Percentiles rank a stretch among this genome's conserved stretches.
Evolutionary conservation across 1,284 basidiomycete genomes (phyloP).

Genomic region (Cutaneotrichosporon sp.): DNA sequence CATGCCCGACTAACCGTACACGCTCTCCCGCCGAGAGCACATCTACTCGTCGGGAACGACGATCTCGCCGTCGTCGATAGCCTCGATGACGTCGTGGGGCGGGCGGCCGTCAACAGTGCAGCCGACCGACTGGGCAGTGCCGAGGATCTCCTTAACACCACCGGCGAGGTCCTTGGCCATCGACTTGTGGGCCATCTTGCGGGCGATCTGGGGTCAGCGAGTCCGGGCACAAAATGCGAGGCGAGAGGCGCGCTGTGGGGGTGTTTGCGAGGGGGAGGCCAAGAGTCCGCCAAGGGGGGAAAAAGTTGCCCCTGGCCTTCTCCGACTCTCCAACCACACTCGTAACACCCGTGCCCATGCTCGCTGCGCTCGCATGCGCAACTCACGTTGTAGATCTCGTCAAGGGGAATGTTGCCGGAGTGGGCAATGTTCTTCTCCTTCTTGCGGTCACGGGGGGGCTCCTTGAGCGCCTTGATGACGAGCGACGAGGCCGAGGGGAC

Average conservation of each 20-base stretch:
- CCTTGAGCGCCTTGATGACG: slow-evolving; percentile 98
- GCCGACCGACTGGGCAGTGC: slow-evolving; percentile 88
- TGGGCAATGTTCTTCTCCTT: slow-evolving; percentile 99
- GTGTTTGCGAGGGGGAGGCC: too few relatives aligned
- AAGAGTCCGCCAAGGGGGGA: not conserved
- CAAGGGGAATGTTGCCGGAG: slow-evolving; percentile 89
- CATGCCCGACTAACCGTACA: slow-evolving; percentile 33
- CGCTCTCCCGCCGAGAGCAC: slow-evolving; percentile 6
- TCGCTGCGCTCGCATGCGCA: not conserved
- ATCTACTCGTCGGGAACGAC: slow-evolving; percentile 91
- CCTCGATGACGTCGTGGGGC: slow-evolving; percentile 94
- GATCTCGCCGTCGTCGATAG: slow-evolving; percentile 91
- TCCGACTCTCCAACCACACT: too few relatives aligned
- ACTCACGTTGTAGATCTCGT: slow-evolving; percentile 84
- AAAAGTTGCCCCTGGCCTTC: not conserved
- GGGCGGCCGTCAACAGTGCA: slow-evolving; percentile 95
- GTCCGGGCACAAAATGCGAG: not conserved
- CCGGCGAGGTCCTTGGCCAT: slow-evolving; percentile 88
- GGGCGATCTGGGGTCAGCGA: slow-evolving; percentile 52
- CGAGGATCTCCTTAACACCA: slow-evolving; percentile 91
- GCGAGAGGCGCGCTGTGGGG: too few relatives aligned
- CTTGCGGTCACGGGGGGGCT: slow-evolving; percentile 98
- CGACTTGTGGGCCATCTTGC: slow-evolving; percentile 95
- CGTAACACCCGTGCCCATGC: too few relatives aligned
- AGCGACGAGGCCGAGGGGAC: slow-evolving; percentile 98